Conservation (phyloP, 768 basidiomycete species). For the Pulveroboletus sp. region DNA sequence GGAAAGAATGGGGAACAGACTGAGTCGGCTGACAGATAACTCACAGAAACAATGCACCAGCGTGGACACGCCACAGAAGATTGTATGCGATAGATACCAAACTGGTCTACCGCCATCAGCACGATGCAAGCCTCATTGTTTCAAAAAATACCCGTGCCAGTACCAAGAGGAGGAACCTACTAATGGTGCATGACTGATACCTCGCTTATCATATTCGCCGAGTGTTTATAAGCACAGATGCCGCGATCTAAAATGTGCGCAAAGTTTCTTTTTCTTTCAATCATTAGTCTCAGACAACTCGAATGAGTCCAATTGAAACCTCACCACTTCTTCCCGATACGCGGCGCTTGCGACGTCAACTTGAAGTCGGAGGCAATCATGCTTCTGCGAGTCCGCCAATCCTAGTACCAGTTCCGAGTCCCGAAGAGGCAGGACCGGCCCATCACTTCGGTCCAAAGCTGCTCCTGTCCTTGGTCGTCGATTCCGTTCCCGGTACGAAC, state of each 20-base stretch:
- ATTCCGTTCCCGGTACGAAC: conserved; percentile 55
- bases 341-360: conserved; percentile 5
- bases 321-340: conserved; percentile 30
- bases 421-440: conserved; percentile 29
- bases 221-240: conserved; percentile 19
- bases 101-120: conserved; percentile 16
- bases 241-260: neutral
- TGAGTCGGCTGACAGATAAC: conserved; percentile 6
- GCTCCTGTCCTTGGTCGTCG: conserved; percentile 47
- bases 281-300: conserved; percentile 16
- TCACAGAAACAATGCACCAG: conserved; percentile 7
- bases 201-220: conserved; percentile 5
- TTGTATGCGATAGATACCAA: too few species aligned
- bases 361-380: conserved; percentile 1
- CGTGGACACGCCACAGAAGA: conserved; percentile 9
- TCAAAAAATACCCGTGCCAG: neutral
- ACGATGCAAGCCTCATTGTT: conserved; percentile 30
- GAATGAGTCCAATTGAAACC: conserved; percentile 26
- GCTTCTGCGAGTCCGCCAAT: conserved; percentile 12
- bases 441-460: conserved; percentile 30
- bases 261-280: neutral
- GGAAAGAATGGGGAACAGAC: neutral
- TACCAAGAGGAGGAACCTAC: neutral
- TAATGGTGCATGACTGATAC: conserved; percentile 3
- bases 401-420: conserved; percentile 11